Conservation (phyloP, 768 basidiomycete genomes). For the Tulasnella sp. region DNA sequence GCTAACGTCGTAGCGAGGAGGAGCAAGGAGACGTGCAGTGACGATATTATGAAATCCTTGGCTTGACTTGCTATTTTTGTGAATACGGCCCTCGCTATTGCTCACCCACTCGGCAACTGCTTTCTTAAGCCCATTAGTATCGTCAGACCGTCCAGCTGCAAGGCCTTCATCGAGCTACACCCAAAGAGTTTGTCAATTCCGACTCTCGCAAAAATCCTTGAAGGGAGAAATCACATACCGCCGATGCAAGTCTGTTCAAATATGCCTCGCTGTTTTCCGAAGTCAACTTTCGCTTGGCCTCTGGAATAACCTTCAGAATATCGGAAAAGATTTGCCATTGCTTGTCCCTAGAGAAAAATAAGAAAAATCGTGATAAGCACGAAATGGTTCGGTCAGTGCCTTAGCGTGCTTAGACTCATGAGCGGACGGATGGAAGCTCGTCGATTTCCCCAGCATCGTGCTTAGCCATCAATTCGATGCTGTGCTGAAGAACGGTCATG, state of each 20-base stretch:
- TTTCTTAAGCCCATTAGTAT: not conserved
- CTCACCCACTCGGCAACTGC: not conserved
- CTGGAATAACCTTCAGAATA: not conserved
- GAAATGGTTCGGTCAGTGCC: no score
- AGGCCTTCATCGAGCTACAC: not conserved
- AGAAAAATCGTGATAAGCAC: no score
- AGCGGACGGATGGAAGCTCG: not conserved
- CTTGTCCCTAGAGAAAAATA: not conserved
- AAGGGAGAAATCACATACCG: not conserved
- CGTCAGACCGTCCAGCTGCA: not conserved
- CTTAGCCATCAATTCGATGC: not conserved
- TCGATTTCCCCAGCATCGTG: not conserved
- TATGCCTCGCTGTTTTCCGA: not conserved
- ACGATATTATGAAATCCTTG: not conserved
- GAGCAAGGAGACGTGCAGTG: not conserved
- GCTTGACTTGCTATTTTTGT: not conserved
- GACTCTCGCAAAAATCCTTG: not conserved
- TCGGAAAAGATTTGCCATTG: not conserved
- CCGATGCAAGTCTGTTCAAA: not conserved
- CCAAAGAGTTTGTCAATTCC: not conserved
- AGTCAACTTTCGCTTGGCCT: not conserved
- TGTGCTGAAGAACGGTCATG: not conserved
- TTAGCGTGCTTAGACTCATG: no score
- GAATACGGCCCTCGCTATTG: not conserved
- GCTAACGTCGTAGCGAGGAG: not conserved